These are phyloP conservation scores for Pleurotus ostreatus DNA, from an alignment of 768 basidiomycete species.

Conservation along the genomic window DNA sequence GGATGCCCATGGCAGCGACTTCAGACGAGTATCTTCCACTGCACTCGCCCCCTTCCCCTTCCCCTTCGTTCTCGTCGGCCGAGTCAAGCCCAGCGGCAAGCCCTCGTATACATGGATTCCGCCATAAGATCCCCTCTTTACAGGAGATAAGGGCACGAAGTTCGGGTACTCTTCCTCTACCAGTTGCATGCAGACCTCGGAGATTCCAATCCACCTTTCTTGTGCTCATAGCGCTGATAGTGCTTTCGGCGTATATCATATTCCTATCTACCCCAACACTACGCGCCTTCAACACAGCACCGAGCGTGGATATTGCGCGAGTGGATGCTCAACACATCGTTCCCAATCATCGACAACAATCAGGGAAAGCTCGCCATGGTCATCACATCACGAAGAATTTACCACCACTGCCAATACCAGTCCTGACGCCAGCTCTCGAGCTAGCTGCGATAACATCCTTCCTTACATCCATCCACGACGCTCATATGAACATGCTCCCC, in stretches of 20 bases:
- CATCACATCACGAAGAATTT: neutral
- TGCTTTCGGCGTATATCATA: constrained; percentile 52
- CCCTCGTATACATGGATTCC: neutral
- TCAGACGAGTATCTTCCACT: neutral
- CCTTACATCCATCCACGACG: constrained; percentile 63
- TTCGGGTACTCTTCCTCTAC: neutral
- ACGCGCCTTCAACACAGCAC: neutral
- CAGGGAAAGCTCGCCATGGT: neutral
- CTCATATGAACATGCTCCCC: constrained; percentile 57
- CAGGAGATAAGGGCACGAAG: neutral
- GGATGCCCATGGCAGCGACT: neutral
- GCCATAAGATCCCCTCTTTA: neutral
- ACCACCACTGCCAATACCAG: neutral
- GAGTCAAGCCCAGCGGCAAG: neutral
- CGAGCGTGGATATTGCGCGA: neutral
- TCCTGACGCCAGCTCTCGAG: constrained; percentile 42
- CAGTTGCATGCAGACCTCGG: neutral
- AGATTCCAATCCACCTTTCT: constrained; percentile 37
- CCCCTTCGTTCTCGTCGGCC: neutral
- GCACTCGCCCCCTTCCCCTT: neutral
- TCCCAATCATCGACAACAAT: neutral
- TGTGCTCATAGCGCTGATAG: constrained; percentile 47
- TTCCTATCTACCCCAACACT: constrained; percentile 26
- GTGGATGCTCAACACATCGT: neutral
- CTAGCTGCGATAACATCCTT: constrained; percentile 74